These are phyloP conservation scores for Corymbia calophylla DNA, from an alignment of 441 rosid genomes.

Conservation along the genomic window DNA sequence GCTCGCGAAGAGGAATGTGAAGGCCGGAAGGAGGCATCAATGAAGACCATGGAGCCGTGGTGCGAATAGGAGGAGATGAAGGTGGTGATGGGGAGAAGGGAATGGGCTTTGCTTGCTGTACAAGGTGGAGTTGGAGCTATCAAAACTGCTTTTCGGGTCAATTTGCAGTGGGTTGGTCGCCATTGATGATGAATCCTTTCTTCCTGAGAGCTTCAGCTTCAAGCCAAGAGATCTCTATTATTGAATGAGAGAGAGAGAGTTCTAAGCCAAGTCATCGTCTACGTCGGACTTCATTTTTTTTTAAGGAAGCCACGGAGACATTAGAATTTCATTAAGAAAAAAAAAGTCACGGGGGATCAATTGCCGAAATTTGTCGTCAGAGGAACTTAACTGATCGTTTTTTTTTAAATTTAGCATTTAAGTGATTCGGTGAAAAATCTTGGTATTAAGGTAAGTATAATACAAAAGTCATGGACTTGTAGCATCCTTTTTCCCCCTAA, in stretches of 20 bases:
- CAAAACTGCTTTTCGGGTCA: too few relatives aligned
- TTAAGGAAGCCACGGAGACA: too few relatives aligned
- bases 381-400: too few relatives aligned
- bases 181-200: not conserved
- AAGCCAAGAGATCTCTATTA: too few relatives aligned
- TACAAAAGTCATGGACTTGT: too few relatives aligned
- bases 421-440: too few relatives aligned
- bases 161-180: too few relatives aligned
- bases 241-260: not conserved
- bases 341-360: too few relatives aligned
- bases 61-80: not conserved
- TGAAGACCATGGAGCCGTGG: not conserved
- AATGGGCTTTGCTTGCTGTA: not conserved
- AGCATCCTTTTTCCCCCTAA: not conserved
- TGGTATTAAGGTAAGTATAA: fast-evolving
- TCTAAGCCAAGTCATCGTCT: not conserved
- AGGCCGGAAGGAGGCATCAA: not conserved
- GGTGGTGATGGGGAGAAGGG: not conserved
- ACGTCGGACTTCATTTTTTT: too few relatives aligned
- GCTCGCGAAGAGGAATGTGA: not conserved
- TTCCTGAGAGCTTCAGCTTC: not conserved
- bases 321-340: too few relatives aligned
- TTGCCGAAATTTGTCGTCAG: fast-evolving
- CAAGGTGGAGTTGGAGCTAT: too few relatives aligned
- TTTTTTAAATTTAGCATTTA: too few relatives aligned